A percentile compares a stretch with the other conserved stretches of the same genome.
Conservation (phyloP, 2,329 filamentous ascomycete genomes). For the Xylaria sp. region DNA sequence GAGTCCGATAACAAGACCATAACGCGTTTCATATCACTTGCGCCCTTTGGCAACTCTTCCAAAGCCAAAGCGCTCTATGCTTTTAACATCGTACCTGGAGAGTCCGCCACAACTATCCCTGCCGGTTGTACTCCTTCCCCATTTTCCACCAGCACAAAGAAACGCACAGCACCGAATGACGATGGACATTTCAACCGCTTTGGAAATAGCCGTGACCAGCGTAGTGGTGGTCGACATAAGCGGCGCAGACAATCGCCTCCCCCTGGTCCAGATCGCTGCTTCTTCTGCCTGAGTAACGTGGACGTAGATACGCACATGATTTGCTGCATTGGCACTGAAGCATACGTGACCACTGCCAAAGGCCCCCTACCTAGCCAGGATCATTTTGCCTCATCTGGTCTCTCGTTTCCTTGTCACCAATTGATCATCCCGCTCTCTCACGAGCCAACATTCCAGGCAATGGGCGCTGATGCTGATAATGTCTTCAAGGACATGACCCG, state of each 20-base stretch:
- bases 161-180: slow-evolving; percentile 61
- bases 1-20: slow-evolving; percentile 64
- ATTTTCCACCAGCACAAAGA: slow-evolving; percentile 63
- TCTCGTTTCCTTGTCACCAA: slow-evolving; percentile 84
- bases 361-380: slow-evolving; percentile 80
- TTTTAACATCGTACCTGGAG: slow-evolving; percentile 74
- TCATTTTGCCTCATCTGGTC: slow-evolving; percentile 71
- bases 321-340: slow-evolving; percentile 85
- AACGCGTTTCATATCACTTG: slow-evolving; percentile 92
- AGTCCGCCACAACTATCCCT: slow-evolving; percentile 70
- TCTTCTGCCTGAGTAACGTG: slow-evolving; percentile 93
- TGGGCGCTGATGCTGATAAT: slow-evolving; percentile 68
- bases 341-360: slow-evolving; percentile 91
- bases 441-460: slow-evolving; percentile 75
- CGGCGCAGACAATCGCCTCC: slow-evolving; percentile 61
- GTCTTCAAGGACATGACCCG: slow-evolving; percentile 84
- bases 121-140: slow-evolving; percentile 80
- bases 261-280: slow-evolving; percentile 82
- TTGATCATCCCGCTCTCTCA: slow-evolving; percentile 92
- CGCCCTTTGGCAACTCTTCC: slow-evolving; percentile 75
- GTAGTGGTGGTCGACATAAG: slow-evolving; percentile 57
- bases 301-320: slow-evolving; percentile 88
- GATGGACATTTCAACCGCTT: slow-evolving; percentile 66
- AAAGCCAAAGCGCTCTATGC: slow-evolving; percentile 87
- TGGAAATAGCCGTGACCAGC: slow-evolving; percentile 57